Evolutionary conservation across 2,329 filamentous ascomycete genomes (phyloP).

Genomic region (Geosmithia morbida): DNA sequence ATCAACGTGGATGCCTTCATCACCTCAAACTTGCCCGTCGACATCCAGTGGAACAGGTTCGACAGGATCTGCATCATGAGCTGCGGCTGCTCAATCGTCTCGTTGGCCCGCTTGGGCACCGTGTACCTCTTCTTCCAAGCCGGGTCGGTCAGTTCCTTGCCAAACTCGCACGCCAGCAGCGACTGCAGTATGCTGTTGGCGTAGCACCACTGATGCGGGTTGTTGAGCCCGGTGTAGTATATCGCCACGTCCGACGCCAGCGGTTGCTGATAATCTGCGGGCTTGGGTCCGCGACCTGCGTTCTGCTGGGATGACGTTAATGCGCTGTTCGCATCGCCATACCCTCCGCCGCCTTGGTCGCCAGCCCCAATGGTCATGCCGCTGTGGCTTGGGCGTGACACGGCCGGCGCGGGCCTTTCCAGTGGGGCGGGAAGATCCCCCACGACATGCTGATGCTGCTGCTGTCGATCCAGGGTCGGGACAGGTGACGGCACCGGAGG

Average conservation of each 20-base stretch:
- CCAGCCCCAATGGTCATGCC: slow-evolving; percentile 45
- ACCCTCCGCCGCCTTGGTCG: slow-evolving; percentile 19
- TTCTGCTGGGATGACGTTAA: not conserved
- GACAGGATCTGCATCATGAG: slow-evolving; percentile 45
- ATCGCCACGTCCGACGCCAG: slow-evolving; percentile 24
- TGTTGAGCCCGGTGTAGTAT: slow-evolving; percentile 51
- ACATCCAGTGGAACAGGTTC: slow-evolving; percentile 44
- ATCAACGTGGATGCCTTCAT: slow-evolving; percentile 43
- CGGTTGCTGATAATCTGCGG: slow-evolving; percentile 10
- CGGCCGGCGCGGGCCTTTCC: slow-evolving; percentile 50
- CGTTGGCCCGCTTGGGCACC: slow-evolving; percentile 49
- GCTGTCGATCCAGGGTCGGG: too few species aligned
- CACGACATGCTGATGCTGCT: slow-evolving; percentile 9
- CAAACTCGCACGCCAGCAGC: slow-evolving; percentile 61
- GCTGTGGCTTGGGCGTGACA: slow-evolving; percentile 62
- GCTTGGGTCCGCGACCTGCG: not conserved
- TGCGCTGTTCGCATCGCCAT: slow-evolving; percentile 21
- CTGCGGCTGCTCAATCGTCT: slow-evolving; percentile 37
- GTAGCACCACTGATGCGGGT: slow-evolving; percentile 76
- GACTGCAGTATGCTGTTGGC: slow-evolving; percentile 86
- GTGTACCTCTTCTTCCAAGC: slow-evolving; percentile 50
- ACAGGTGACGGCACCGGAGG: slow-evolving; percentile 2
- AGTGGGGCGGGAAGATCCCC: slow-evolving; percentile 42
- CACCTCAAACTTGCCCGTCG: slow-evolving; percentile 28
- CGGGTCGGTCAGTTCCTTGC: slow-evolving; percentile 44